Percentiles rank a stretch among this genome's conserved stretches.
phyloP scores from a whole-genome alignment of 352 stramenopile genomes.

The Phytophthora crassamura region DNA sequence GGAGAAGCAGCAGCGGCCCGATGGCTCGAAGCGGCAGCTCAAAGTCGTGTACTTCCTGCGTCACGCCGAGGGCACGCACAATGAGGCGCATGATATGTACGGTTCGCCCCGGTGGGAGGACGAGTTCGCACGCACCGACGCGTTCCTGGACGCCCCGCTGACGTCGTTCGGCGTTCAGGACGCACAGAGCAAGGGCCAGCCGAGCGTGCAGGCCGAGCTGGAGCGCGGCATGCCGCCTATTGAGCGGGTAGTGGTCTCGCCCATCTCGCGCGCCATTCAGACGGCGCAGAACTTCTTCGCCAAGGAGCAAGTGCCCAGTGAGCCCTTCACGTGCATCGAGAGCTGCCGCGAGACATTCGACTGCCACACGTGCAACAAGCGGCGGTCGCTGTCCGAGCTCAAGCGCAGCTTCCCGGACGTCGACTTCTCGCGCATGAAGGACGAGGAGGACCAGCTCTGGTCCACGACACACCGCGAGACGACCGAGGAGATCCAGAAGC shows the following conservation, averaged over 20 bases:
- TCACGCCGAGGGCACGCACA: conserved; percentile 73
- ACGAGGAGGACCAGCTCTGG: conserved; percentile 68
- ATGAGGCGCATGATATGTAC: conserved; percentile 56
- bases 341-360: conserved; percentile 71
- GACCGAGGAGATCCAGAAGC: conserved; percentile 53
- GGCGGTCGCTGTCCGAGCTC: conserved; percentile 49
- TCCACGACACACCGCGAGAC: conserved; percentile 63
- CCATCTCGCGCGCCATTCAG: conserved; percentile 70
- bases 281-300: conserved; percentile 68
- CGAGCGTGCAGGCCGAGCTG: conserved; percentile 44
- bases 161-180: conserved; percentile 64
- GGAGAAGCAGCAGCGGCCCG: neutral
- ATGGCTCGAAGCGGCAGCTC: conserved; percentile 14
- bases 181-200: conserved; percentile 45
- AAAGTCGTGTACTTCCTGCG: conserved; percentile 83
- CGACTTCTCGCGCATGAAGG: conserved; percentile 56
- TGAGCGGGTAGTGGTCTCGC: conserved; percentile 71
- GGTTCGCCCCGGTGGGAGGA: conserved; percentile 62
- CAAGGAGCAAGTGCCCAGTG: conserved; percentile 29
- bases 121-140: conserved; percentile 58
- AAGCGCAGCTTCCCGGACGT: conserved; percentile 62
- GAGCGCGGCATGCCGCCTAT: conserved; percentile 65
- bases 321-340: conserved; percentile 62
- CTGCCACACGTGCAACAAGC: conserved; percentile 74
- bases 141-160: conserved; percentile 65